Percentiles rank a stretch among this genome's conserved stretches.
Conservation (phyloP, 805 yeast genomes). For the Metschnikowia baotianmanensis region DNA sequence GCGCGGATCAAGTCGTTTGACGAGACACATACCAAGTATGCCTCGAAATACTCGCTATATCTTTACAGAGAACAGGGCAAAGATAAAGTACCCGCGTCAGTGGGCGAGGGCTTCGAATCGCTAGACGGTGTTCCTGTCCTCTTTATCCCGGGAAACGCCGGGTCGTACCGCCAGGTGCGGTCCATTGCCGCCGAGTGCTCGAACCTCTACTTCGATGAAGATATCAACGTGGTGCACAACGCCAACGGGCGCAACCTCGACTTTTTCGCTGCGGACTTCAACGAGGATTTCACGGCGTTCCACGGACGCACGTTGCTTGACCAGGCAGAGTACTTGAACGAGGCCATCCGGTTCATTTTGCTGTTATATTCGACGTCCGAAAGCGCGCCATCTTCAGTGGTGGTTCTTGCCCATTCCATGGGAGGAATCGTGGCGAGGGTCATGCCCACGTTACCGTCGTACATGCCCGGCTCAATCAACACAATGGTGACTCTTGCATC, state of each 20-base stretch:
- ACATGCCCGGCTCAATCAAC: slow-evolving; percentile 66
- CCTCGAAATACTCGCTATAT: slow-evolving; percentile 80
- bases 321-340: slow-evolving; percentile 90
- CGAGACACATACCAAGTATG: slow-evolving; percentile 61
- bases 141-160: slow-evolving; percentile 98
- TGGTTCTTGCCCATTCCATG: slow-evolving; percentile 91
- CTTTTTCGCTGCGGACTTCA: slow-evolving; percentile 89
- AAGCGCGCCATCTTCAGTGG: slow-evolving; percentile 63
- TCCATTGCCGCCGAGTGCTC: slow-evolving; percentile 88
- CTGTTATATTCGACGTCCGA: slow-evolving; percentile 51
- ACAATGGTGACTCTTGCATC: slow-evolving; percentile 84
- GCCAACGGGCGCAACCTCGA: slow-evolving; percentile 55
- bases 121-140: slow-evolving; percentile 80
- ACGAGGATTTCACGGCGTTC: slow-evolving; percentile 94
- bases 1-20: slow-evolving; percentile 75
- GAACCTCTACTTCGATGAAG: slow-evolving; percentile 43
- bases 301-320: slow-evolving; percentile 92
- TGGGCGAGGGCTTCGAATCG: slow-evolving; percentile 25
- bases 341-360: slow-evolving; percentile 76
- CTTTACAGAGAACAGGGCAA: slow-evolving; percentile 81
- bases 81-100: slow-evolving; percentile 51
- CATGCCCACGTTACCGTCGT: slow-evolving; percentile 77
- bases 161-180: slow-evolving; percentile 84
- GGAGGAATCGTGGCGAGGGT: slow-evolving; percentile 94
- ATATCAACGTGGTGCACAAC: slow-evolving; percentile 23